Conservation (phyloP, 2,329 filamentous ascomycete genomes). For the Alternaria burnsii region DNA sequence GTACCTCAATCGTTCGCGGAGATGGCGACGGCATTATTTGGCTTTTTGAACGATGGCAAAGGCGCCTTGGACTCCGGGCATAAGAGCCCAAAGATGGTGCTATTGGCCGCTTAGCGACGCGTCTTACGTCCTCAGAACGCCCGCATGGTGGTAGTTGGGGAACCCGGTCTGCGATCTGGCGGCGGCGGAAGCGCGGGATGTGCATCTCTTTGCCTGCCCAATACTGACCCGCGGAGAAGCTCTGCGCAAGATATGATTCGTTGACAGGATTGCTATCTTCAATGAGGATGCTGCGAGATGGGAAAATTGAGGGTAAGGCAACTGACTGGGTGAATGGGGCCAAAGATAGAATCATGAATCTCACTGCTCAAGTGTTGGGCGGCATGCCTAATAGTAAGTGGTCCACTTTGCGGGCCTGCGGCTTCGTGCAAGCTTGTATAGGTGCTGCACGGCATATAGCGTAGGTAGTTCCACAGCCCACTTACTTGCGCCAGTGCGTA, state of each 20-base stretch:
- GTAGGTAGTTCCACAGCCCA: slow-evolving; percentile 3
- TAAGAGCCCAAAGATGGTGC: slow-evolving; percentile 2
- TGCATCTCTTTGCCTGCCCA: slow-evolving; percentile 13
- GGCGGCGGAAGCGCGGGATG: slow-evolving; percentile 22
- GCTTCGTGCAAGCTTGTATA: slow-evolving; percentile 13
- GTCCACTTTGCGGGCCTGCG: slow-evolving; percentile 17
- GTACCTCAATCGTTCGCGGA: slow-evolving; percentile 7
- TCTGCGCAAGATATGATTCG: slow-evolving; percentile 1
- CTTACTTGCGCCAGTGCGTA: slow-evolving; percentile 8
- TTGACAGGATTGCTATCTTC: slow-evolving; percentile 1
- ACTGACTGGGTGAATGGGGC: background rate
- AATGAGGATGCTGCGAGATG: background rate
- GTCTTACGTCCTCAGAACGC: slow-evolving; percentile 7
- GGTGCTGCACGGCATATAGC: slow-evolving; percentile 6
- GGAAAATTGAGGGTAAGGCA: background rate
- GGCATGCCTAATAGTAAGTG: slow-evolving; percentile 14
- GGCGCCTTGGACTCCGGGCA: slow-evolving; percentile 1
- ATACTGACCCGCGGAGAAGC: slow-evolving; percentile 18
- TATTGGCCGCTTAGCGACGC: slow-evolving; percentile 20
- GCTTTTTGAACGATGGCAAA: background rate
- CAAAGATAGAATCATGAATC: background rate
- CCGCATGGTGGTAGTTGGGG: slow-evolving; percentile 13
- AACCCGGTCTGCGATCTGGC: slow-evolving; percentile 22
- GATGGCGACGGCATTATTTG: slow-evolving; percentile 9
- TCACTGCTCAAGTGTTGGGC: slow-evolving; percentile 11